These are phyloP conservation scores for Suillus hirtellus DNA, from an alignment of 768 basidiomycete genomes.

Conservation along the genomic window DNA sequence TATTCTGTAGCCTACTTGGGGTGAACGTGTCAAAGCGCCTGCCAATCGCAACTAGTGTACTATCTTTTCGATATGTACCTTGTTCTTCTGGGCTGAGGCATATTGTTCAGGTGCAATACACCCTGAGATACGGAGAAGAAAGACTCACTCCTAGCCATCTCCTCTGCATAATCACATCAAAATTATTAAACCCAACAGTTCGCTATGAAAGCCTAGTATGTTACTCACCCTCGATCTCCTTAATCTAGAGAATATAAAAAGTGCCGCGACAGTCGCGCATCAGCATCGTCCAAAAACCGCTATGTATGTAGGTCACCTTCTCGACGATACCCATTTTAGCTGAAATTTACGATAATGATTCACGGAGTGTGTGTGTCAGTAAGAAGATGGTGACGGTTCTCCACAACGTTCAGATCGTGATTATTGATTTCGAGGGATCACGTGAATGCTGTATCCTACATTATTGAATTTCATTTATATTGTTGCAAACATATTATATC, in stretches of 20 bases:
- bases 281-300: neutral
- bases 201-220: neutral
- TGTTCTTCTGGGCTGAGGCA: slow-evolving; percentile 87
- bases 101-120: slow-evolving; percentile 7
- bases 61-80: slow-evolving; percentile 47
- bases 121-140: neutral
- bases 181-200: slow-evolving; percentile 9
- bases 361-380: neutral
- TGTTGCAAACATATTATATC: neutral
- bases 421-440: neutral
- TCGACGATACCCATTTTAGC: slow-evolving; percentile 88
- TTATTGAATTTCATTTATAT: neutral
- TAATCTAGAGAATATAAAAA: slow-evolving; percentile 59
- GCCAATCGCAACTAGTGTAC: neutral
- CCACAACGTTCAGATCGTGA: neutral
- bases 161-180: slow-evolving; percentile 52
- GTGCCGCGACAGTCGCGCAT: slow-evolving; percentile 9
- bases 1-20: slow-evolving; percentile 81
- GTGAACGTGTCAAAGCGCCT: slow-evolving; percentile 15
- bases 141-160: slow-evolving; percentile 92
- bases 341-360: neutral
- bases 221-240: slow-evolving; percentile 88
- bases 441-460: neutral
- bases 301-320: slow-evolving; percentile 55
- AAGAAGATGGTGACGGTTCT: neutral